These are phyloP conservation scores for Nadsonia commutata DNA, from an alignment of 1,139 yeast genomes.

Conservation along the genomic window DNA sequence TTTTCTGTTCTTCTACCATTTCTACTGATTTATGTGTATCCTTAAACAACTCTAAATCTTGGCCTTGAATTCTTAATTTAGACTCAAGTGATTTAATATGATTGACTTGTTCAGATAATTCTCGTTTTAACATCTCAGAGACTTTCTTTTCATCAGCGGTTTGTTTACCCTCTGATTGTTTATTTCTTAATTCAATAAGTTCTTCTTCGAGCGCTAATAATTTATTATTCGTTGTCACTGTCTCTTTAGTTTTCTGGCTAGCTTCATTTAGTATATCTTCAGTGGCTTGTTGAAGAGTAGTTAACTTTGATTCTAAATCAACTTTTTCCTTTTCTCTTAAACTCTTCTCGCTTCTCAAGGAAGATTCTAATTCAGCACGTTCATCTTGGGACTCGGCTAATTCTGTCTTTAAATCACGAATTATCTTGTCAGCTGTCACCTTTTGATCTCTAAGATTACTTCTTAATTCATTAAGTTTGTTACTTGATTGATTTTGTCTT, in stretches of 20 bases:
- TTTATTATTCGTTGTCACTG: slow-evolving; percentile 5
- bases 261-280: slow-evolving; percentile 8
- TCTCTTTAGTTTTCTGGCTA: slow-evolving; percentile 2
- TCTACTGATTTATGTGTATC: slow-evolving; percentile 32
- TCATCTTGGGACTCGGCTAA: neutral
- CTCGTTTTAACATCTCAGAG: slow-evolving; percentile 30
- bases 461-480: slow-evolving; percentile 9
- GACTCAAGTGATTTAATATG: slow-evolving; percentile 44
- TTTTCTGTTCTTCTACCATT: slow-evolving; percentile 38
- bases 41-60: slow-evolving; percentile 29
- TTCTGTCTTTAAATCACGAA: slow-evolving; percentile 5
- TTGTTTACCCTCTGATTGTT: slow-evolving; percentile 26
- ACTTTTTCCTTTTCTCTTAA: slow-evolving; percentile 9
- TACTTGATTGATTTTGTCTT: slow-evolving; percentile 23
- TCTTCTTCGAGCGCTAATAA: slow-evolving; percentile 20
- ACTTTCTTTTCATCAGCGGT: slow-evolving; percentile 25
- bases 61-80: slow-evolving; percentile 33
- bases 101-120: slow-evolving; percentile 41
- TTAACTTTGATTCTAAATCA: slow-evolving; percentile 10
- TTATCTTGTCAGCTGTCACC: slow-evolving; percentile 9
- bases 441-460: slow-evolving; percentile 7
- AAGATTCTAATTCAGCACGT: slow-evolving; percentile 8
- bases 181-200: slow-evolving; percentile 23
- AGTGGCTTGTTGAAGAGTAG: slow-evolving; percentile 9
- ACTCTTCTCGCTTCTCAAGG: slow-evolving; percentile 9